phyloP scores from a whole-genome alignment of 1,284 basidiomycete genomes.

The Boletellus dicymbophilus region DNA sequence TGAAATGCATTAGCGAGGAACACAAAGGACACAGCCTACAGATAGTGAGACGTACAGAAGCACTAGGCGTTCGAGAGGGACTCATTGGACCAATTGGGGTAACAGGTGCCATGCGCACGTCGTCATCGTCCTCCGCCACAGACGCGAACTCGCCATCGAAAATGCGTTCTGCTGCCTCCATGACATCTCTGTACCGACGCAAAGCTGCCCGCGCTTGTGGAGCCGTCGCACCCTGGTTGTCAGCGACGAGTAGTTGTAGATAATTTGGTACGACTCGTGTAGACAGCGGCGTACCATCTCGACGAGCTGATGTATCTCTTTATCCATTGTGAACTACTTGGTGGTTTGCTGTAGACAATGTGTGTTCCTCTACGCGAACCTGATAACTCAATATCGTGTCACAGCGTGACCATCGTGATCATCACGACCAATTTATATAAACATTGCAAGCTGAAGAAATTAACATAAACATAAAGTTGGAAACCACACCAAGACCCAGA shows the following conservation, averaged over 20 bases:
- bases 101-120: conserved; percentile 28
- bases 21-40: too few relatives aligned
- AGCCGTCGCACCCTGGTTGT: conserved; percentile 68
- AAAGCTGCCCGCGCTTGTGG: conserved; percentile 80
- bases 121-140: conserved; percentile 55
- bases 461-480: conserved; percentile 22
- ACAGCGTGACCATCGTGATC: conserved; percentile 27
- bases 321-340: conserved; percentile 36
- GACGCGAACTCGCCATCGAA: conserved; percentile 82
- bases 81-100: conserved; percentile 24
- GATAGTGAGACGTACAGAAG: conserved; percentile 28
- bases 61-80: conserved; percentile 28
- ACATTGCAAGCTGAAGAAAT: not conserved
- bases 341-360: conserved; percentile 15
- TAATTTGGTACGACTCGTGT: not conserved
- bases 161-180: conserved; percentile 86
- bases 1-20: conserved; percentile 28
- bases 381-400: conserved; percentile 20
- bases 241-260: conserved; percentile 11
- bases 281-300: conserved; percentile 51
- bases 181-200: conserved; percentile 78
- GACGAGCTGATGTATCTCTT: conserved; percentile 49
- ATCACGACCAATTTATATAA: not conserved
- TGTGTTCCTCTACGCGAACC: conserved; percentile 17
- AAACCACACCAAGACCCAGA: conserved; percentile 15